phyloP scores from a whole-genome alignment of 2,329 filamentous ascomycete species.

The Fusarium pseudocircinatum region DNA sequence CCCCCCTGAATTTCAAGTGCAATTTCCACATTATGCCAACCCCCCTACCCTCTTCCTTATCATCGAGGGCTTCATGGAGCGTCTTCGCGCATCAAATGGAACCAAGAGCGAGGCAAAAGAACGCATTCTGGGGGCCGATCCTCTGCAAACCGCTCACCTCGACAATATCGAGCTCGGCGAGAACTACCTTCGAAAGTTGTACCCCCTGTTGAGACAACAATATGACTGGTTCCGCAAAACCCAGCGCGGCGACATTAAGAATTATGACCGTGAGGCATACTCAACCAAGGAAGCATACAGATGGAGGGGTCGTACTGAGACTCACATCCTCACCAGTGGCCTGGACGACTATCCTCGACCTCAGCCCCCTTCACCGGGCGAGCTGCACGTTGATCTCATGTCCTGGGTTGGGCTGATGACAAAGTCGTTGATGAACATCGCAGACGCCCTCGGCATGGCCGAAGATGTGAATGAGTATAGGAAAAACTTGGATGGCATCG shows the following conservation, averaged over 20 bases:
- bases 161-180: slow-evolving; percentile 74
- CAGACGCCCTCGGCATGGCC: slow-evolving; percentile 74
- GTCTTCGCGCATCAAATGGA: slow-evolving; percentile 69
- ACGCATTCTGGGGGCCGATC: slow-evolving; percentile 53
- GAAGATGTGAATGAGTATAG: slow-evolving; percentile 81
- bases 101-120: slow-evolving; percentile 56
- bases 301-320: slow-evolving; percentile 89
- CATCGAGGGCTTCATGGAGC: slow-evolving; percentile 84
- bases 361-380: slow-evolving; percentile 92
- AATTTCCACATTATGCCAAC: slow-evolving; percentile 98
- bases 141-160: slow-evolving; percentile 70
- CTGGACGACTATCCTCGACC: slow-evolving; percentile 96
- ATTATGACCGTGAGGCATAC: slow-evolving; percentile 89
- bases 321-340: slow-evolving; percentile 90
- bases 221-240: slow-evolving; percentile 96
- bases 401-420: slow-evolving; percentile 99
- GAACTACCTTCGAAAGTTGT: slow-evolving; percentile 78
- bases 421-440: slow-evolving; percentile 82
- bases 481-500: slow-evolving; percentile 78
- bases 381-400: slow-evolving; percentile 94
- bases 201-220: slow-evolving; percentile 87
- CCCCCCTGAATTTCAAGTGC: slow-evolving; percentile 88
- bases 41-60: slow-evolving; percentile 94
- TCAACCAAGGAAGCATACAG: slow-evolving; percentile 93
- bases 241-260: slow-evolving; percentile 87